Evolutionary conservation across 768 basidiomycete genomes (phyloP).

Genomic region (Nidula microcarpa): DNA sequence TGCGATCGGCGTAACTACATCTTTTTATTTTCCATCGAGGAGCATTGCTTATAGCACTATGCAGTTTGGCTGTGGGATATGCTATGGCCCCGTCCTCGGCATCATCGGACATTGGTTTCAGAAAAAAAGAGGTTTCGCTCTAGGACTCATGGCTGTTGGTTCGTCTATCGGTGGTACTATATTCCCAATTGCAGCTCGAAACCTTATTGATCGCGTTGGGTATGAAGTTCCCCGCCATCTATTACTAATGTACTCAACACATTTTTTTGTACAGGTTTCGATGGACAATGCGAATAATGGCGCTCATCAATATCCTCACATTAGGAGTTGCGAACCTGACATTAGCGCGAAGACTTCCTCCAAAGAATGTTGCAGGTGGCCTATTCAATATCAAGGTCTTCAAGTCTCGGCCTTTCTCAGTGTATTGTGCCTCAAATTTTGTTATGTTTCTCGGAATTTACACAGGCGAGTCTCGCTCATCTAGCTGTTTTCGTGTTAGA

Average conservation of each 20-base stretch:
- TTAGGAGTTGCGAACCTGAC: constrained; percentile 48
- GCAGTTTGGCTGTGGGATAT: constrained; percentile 18
- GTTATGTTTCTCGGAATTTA: constrained; percentile 60
- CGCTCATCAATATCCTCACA: constrained; percentile 47
- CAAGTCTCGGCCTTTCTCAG: constrained; percentile 40
- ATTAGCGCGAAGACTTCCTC: constrained; percentile 47
- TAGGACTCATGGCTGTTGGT: constrained; percentile 52
- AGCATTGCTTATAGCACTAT: not conserved
- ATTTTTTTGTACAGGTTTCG: constrained; percentile 41
- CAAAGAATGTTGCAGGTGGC: constrained; percentile 46
- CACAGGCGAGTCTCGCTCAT: constrained; percentile 33
- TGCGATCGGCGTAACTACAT: constrained; percentile 44
- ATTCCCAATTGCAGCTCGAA: constrained; percentile 56
- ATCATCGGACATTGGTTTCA: constrained; percentile 66
- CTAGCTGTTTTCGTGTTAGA: not conserved
- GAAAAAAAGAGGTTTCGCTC: constrained; percentile 46
- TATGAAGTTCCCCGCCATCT: constrained; percentile 16
- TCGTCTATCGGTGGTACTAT: constrained; percentile 61
- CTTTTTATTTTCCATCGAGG: not conserved
- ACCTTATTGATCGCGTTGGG: constrained; percentile 53
- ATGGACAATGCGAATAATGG: constrained; percentile 69
- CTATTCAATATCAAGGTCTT: constrained; percentile 47
- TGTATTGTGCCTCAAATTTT: constrained; percentile 48
- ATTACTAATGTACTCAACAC: not conserved
- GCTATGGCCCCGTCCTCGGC: constrained; percentile 47